phyloP scores from a whole-genome alignment of 192 early-diverging fungal genomes.

The Gaertneriomyces sp. region DNA sequence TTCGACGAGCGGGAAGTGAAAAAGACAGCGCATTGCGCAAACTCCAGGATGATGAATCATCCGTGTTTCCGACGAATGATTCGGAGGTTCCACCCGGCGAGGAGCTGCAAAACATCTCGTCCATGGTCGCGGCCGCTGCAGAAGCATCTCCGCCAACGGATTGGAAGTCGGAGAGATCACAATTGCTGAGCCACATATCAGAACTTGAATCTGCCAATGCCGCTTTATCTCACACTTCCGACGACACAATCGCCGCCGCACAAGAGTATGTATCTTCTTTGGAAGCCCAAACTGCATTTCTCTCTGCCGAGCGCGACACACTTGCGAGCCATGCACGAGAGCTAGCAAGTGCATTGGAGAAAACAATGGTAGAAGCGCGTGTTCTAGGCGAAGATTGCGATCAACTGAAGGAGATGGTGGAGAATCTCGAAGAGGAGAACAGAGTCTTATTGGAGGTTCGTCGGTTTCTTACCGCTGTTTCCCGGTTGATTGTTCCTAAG shows the following conservation, averaged over 20 bases:
- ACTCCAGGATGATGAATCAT: not conserved
- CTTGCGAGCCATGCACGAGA: constrained; percentile 3
- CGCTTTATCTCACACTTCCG: not conserved
- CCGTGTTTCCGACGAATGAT: not conserved
- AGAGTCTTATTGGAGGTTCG: constrained; percentile 3
- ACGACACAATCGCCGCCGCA: not conserved
- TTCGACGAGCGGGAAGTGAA: not conserved
- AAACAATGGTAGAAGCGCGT: constrained; percentile 2
- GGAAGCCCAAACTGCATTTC: not conserved
- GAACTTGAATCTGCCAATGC: not conserved
- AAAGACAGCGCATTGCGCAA: too few species aligned
- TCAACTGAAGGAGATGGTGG: not conserved
- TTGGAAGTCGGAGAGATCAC: not conserved
- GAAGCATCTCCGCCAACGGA: not conserved
- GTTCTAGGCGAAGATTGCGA: constrained; percentile 7
- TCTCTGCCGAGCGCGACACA: not conserved
- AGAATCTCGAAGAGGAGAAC: constrained; percentile 19
- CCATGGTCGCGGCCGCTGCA: not conserved
- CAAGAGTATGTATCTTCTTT: not conserved
- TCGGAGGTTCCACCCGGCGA: not conserved
- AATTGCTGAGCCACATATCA: not conserved
- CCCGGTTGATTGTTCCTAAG: too few species aligned
- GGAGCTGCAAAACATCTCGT: not conserved
- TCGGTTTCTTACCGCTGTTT: not conserved
- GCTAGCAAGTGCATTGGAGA: constrained; percentile 18